phyloP scores from a whole-genome alignment of 2,329 filamentous ascomycete genomes.

The Colletotrichum sp. region DNA sequence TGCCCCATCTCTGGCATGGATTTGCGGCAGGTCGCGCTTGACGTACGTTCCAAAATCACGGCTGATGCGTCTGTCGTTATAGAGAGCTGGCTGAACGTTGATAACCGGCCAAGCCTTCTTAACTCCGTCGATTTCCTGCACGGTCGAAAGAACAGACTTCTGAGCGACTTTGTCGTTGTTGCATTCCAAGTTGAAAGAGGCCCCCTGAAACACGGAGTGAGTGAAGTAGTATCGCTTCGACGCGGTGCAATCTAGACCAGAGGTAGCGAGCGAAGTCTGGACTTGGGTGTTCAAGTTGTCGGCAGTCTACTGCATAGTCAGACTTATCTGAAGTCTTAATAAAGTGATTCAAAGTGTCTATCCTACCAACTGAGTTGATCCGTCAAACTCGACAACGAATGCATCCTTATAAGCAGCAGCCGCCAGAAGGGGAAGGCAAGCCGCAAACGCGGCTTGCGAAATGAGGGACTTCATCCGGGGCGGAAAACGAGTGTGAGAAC shows the following conservation, averaged over 20 bases:
- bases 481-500: background rate
- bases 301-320: background rate
- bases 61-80: background rate
- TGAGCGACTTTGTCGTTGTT: background rate
- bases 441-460: background rate
- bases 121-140: background rate
- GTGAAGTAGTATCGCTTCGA: background rate
- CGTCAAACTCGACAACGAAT: constrained; percentile 3
- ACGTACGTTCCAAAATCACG: background rate
- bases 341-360: background rate
- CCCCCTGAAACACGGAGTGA: background rate
- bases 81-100: background rate
- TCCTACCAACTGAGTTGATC: background rate
- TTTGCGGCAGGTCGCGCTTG: background rate
- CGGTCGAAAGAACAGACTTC: background rate
- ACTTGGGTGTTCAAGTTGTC: background rate
- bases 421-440: background rate
- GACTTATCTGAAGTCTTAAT: background rate
- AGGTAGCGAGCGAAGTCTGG: background rate
- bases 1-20: background rate
- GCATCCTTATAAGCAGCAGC: background rate
- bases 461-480: constrained; percentile 2
- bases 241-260: background rate
- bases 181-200: background rate
- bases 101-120: constrained; percentile 7